phyloP scores from a whole-genome alignment of 2,329 filamentous ascomycete species.

The Rutstroemia sp. region DNA sequence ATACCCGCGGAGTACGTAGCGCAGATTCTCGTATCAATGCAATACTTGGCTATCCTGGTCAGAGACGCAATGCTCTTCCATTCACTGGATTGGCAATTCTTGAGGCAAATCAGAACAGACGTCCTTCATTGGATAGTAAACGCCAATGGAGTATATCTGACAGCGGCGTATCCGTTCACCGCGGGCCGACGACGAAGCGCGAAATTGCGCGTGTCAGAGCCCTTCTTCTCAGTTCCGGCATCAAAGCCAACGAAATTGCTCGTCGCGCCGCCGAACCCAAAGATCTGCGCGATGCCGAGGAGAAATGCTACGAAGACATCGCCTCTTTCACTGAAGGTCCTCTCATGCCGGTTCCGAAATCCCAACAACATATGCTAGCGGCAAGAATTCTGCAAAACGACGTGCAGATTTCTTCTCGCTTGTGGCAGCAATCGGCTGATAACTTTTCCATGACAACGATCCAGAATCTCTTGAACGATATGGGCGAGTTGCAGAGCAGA shows the following conservation, averaged over 20 bases:
- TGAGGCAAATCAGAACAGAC: conserved; percentile 25
- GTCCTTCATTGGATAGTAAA: conserved; percentile 17
- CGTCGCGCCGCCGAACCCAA: conserved; percentile 44
- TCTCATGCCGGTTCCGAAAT: conserved; percentile 17
- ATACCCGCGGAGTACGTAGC: conserved; percentile 16
- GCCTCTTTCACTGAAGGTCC: conserved; percentile 16
- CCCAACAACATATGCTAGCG: conserved; percentile 37
- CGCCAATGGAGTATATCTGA: conserved; percentile 48
- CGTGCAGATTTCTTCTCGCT: conserved; percentile 39
- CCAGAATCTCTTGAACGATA: conserved; percentile 38
- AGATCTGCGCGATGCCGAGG: conserved; percentile 17
- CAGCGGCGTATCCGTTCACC: conserved; percentile 32
- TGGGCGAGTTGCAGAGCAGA: conserved; percentile 38
- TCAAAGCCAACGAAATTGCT: conserved; percentile 78
- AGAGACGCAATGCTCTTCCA: conserved; percentile 32
- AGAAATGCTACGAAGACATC: conserved; percentile 17
- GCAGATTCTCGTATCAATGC: conserved; percentile 30
- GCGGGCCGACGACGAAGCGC: conserved; percentile 48
- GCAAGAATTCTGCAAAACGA: conserved; percentile 40
- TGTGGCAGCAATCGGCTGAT: conserved; percentile 51
- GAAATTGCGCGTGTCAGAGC: conserved; percentile 75
- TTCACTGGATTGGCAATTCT: conserved; percentile 38
- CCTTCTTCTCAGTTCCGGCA: conserved; percentile 74
- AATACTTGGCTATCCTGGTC: conserved; percentile 28
- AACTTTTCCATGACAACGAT: conserved; percentile 49